Base-by-base conservation (phyloP, 1,139 yeast species). In the Lodderomyces beijingensis region DNA sequence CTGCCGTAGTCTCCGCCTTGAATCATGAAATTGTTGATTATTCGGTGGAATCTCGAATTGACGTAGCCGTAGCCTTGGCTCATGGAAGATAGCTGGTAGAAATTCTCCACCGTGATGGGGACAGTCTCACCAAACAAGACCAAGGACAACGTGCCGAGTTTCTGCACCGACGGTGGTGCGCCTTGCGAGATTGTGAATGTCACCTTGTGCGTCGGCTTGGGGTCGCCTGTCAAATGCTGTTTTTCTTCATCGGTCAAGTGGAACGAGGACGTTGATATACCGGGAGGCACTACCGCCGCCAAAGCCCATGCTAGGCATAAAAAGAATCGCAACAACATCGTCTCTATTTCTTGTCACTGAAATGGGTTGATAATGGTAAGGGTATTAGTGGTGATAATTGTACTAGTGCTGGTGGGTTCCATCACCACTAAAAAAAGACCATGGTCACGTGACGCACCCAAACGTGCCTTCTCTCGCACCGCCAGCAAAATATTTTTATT, bases 1-100 rank as follows among this genome's bases (percentile, higher is more conserved):
- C 64, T 65, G 30, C 43, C 46, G 31, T 55, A 59, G 38, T 58
- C 60, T 6, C 74, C 74, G 3, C 68, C 65, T 40, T 65, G 72
- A 20, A 65, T 49, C 62, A 66, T 57, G 38, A 62, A 65, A 34
- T 58, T 44, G 22, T 52, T 43, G 21, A 66, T 57, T n/a, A 66
- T 50, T 17, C 72, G 45, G 44, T 67, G 73, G 45, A 67, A 61
- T 5, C 39, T 38, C 8, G 50, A 43, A 28, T 51, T 44, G 27
- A 50, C 34, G 45, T 63, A 67, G 2, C 72, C 73, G 37, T 47
- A 60, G 2, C 65, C 68, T 35, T 49, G 56, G 4, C 60, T 51
- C 57, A 47, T 48, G 31, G 54, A 50, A 13, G 66, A 40, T 37
- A 65, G 53, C 15, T 54, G 58, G 6, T 57, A 51, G 39, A 67